These are phyloP conservation scores for Closterium sp. DNA, from an alignment of 139 green algal genomes.

Conservation along the genomic window DNA sequence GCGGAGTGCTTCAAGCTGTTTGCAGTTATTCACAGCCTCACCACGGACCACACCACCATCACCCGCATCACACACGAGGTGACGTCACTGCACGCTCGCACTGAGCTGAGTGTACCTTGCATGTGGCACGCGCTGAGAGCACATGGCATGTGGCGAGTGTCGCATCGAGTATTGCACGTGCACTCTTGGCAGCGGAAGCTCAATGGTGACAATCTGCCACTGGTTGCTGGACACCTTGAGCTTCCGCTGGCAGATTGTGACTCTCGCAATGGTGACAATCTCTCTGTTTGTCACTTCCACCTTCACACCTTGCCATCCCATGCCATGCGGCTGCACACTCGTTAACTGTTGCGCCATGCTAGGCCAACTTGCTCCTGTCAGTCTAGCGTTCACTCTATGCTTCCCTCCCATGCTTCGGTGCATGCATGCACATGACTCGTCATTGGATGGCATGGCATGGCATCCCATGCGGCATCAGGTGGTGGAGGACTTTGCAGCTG, in stretches of 20 bases:
- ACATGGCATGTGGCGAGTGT: too few species aligned
- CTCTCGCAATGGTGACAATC: too few species aligned
- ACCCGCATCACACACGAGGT: constrained; percentile 70
- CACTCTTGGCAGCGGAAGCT: not conserved
- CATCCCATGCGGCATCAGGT: constrained; percentile 41
- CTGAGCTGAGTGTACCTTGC: too few species aligned
- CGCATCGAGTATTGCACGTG: not conserved
- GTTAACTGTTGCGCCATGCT: too few species aligned
- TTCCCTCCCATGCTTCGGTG: not conserved
- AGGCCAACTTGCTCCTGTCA: not conserved
- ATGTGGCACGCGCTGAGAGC: not conserved
- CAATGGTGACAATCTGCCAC: not conserved
- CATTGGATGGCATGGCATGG: not conserved
- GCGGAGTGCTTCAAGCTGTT: constrained; percentile 77
- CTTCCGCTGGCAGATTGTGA: too few species aligned
- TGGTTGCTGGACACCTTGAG: too few species aligned
- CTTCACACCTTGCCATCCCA: too few species aligned
- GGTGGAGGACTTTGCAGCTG: constrained; percentile 60
- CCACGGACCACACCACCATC: constrained; percentile 65
- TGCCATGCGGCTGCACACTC: too few species aligned
- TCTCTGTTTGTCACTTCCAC: too few species aligned
- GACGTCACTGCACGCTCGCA: not conserved
- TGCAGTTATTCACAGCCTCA: constrained; percentile 72
- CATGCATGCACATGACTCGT: not conserved
- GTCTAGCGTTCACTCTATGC: not conserved